A percentile compares a stretch with the other conserved stretches of the same genome.
phyloP scores from a whole-genome alignment of 2,329 filamentous ascomycete genomes.

The Aspergillus ibericus region DNA sequence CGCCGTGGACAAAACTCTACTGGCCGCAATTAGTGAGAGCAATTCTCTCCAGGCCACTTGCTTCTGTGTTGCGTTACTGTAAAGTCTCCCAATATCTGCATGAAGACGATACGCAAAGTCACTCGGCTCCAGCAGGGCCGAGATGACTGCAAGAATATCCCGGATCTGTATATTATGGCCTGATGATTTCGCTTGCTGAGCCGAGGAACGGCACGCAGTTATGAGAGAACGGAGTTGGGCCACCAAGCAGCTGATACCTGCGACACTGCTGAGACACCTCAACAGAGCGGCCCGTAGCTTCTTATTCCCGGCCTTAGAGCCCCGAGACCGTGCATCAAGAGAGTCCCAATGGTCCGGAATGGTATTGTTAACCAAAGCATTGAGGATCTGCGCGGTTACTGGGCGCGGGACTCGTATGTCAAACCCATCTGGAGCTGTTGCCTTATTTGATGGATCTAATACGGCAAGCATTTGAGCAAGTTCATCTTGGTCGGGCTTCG shows the following conservation, averaged over 20 bases:
- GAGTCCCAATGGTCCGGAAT: constrained; percentile 79
- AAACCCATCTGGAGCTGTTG: constrained; percentile 39
- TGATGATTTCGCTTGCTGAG: constrained; percentile 35
- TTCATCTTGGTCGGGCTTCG: constrained; percentile 38
- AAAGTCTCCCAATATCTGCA: constrained; percentile 43
- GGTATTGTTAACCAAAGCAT: constrained; percentile 70
- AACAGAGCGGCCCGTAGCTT: constrained; percentile 53
- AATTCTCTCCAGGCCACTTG: constrained; percentile 65
- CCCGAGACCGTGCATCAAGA: constrained; percentile 42
- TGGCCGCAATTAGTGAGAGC: constrained; percentile 58
- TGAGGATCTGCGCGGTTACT: constrained; percentile 70
- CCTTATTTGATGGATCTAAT: constrained; percentile 37
- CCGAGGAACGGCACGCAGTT: constrained; percentile 22
- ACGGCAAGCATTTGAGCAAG: constrained; percentile 33
- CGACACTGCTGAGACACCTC: constrained; percentile 67
- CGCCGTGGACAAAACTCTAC: constrained; percentile 58
- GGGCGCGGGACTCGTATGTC: constrained; percentile 65
- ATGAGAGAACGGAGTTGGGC: constrained; percentile 66
- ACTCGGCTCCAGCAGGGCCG: constrained; percentile 45
- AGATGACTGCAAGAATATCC: constrained; percentile 39
- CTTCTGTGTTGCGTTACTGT: constrained; percentile 45
- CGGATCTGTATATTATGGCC: constrained; percentile 33
- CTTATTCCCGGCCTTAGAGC: constrained; percentile 13
- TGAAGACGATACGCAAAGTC: constrained; percentile 47
- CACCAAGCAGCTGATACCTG: constrained; percentile 75